These are phyloP conservation scores for Vitis hybrid DNA, from an alignment of 177 flowering plant species.

Conservation along the genomic window DNA sequence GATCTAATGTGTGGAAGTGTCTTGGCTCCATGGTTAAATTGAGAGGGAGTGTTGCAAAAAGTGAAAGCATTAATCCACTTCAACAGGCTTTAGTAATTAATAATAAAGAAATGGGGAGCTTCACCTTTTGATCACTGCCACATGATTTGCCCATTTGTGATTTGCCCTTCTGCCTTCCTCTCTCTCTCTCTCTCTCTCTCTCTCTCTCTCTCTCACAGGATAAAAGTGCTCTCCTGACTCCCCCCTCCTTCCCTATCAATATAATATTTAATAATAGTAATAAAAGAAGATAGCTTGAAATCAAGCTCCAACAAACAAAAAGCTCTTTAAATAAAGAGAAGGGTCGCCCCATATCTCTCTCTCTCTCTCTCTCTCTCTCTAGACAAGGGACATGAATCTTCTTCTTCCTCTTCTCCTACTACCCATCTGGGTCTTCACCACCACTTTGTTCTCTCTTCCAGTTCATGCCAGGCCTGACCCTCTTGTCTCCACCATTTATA, in stretches of 20 bases:
- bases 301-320: neutral
- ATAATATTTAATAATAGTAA: neutral
- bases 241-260: constrained; percentile 9
- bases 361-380: neutral
- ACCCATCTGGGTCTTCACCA: constrained; percentile 25
- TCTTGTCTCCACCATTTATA: constrained; percentile 18
- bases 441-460: constrained; percentile 4
- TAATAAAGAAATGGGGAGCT: neutral
- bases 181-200: too few relatives aligned
- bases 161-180: too few relatives aligned
- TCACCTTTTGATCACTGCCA: constrained; percentile 14
- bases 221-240: constrained; percentile 19
- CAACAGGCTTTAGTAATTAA: too few relatives aligned
- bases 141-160: constrained; percentile 12
- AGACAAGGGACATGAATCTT: constrained; percentile 21
- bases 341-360: constrained; percentile 1
- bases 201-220: neutral
- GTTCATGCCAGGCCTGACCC: constrained; percentile 17
- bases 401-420: constrained; percentile 6
- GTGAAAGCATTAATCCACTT: too few relatives aligned
- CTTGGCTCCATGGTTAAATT: too few relatives aligned
- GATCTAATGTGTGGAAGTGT: too few relatives aligned
- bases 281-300: neutral
- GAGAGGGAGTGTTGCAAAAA: too few relatives aligned
- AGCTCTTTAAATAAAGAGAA: neutral